Evolutionary conservation across 2,329 filamentous ascomycete genomes (phyloP).

Genomic region (Alternaria sp.): DNA sequence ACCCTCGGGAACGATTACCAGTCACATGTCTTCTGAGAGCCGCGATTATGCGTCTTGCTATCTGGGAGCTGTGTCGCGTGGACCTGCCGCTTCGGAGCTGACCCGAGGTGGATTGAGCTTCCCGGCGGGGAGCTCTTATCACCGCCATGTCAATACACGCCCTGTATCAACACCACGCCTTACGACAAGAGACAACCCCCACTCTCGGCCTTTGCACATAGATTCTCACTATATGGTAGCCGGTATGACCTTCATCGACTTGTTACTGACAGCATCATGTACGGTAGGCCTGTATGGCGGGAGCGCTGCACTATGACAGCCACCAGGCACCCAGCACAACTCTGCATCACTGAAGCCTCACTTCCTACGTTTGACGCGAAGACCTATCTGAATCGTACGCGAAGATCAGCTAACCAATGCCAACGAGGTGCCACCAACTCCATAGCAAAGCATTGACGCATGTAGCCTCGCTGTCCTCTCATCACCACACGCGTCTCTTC

Average conservation of each 20-base stretch:
- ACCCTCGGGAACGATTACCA: constrained; percentile 17
- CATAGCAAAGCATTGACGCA: constrained; percentile 30
- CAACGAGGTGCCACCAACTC: constrained; percentile 5
- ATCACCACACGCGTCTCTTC: constrained; percentile 31
- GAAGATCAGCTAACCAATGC: constrained; percentile 12
- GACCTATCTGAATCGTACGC: neutral
- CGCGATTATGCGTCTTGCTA: constrained; percentile 18
- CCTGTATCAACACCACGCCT: neutral
- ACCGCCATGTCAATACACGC: neutral
- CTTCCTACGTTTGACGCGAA: neutral
- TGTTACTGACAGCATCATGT: neutral
- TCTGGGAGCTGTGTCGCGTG: constrained; percentile 16
- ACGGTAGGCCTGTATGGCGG: neutral
- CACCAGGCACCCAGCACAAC: neutral
- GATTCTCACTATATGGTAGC: neutral
- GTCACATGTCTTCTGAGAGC: constrained; percentile 23
- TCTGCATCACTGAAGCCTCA: neutral
- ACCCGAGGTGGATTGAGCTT: constrained; percentile 12
- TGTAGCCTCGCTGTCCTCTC: constrained; percentile 30
- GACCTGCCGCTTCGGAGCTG: constrained; percentile 16
- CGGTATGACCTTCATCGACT: neutral
- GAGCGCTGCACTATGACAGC: neutral
- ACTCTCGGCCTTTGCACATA: neutral
- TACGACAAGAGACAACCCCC: neutral
- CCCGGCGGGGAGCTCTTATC: constrained; percentile 15